phyloP scores from a whole-genome alignment of 345 rosid species.

The Arabidopsis arenosa region DNA sequence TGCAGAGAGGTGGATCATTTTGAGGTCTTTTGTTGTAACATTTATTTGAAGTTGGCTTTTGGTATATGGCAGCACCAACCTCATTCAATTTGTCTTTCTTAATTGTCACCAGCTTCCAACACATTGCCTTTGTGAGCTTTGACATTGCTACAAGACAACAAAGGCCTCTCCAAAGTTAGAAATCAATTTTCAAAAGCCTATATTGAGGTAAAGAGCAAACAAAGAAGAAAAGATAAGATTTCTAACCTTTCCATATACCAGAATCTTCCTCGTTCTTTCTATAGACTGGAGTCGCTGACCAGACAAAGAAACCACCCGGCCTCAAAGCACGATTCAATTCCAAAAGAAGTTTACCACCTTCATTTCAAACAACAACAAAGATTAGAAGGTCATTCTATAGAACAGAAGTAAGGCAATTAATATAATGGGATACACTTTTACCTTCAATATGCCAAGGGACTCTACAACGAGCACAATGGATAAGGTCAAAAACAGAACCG shows the following conservation, averaged over 20 bases:
- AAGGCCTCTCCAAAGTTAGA: conserved; percentile 28
- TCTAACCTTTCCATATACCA: conserved; percentile 84
- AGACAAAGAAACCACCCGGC: conserved; percentile 94
- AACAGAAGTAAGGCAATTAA: neutral
- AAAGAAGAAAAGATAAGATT: neutral
- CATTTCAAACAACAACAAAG: conserved; percentile 37
- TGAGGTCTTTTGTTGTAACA: conserved; percentile 63
- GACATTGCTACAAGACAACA: conserved; percentile 64
- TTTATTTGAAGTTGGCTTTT: conserved; percentile 67
- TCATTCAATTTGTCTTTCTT: conserved; percentile 62
- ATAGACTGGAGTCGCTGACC: conserved; percentile 98
- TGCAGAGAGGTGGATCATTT: conserved; percentile 67
- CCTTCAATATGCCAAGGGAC: conserved; percentile 98
- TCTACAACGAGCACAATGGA: conserved; percentile 94
- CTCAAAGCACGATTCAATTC: conserved; percentile 88
- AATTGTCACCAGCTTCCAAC: conserved; percentile 69
- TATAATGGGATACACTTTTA: conserved; percentile 31
- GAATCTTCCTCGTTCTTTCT: conserved; percentile 76
- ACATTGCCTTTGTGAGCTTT: conserved; percentile 67
- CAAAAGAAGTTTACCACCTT: conserved; percentile 92
- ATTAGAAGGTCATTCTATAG: neutral
- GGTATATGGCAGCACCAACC: conserved; percentile 71
- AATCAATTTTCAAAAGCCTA: conserved; percentile 11
- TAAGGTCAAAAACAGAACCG: conserved; percentile 70
- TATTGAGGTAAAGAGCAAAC: conserved; percentile 7